Base-by-base conservation (phyloP, 345 rosid species). In the Pistacia integerrima region DNA sequence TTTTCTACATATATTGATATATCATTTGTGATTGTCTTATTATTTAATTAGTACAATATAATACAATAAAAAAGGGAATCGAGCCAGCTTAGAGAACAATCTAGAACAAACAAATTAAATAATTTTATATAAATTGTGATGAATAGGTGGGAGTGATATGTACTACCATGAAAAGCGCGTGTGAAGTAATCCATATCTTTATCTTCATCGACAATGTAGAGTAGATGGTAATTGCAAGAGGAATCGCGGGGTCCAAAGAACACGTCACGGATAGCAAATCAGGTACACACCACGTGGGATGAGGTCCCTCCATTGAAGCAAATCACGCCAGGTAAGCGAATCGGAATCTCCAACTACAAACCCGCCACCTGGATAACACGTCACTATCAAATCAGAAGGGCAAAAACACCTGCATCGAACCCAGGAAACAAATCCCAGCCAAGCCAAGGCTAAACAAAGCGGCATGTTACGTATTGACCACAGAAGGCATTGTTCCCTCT, bases 251-350 rank as follows among this genome's bases (percentile, higher is more conserved):
- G 16, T 72, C 75, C 55, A 20, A 16, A 17, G 1, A 11, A 56
- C 72, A 73, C 83, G 78, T 69, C 67, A 81, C 41, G 20, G 1
- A 48, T 60, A 44, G 51, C 33, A 59, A 64, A 58, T 56, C 75
- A 61, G 64, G 75, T 56, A 69, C 41, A 14, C 6, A 64, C 72
- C 84, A 76, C 75, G 78, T 76, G 83, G 81, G 62, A 69, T 5
- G 16, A 49, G 64, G 3, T 63, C 28, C 22, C 16, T 11, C 9
- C 14, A 8, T 48, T 25, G 56, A 36, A 44, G 68, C 60, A 36
- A 38, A 78, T 65, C 64, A 56, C 28, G 72, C 72, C 81, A 72
- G 82, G 82, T 62, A 65, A 74, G 83, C 62, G 75, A 69, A 86
- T 80, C 77, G 20, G 71, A 65, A 78, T 83, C 79, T 70, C 52